Conservation (phyloP, 306 rosid species). For the Vachellia pachyceras region DNA sequence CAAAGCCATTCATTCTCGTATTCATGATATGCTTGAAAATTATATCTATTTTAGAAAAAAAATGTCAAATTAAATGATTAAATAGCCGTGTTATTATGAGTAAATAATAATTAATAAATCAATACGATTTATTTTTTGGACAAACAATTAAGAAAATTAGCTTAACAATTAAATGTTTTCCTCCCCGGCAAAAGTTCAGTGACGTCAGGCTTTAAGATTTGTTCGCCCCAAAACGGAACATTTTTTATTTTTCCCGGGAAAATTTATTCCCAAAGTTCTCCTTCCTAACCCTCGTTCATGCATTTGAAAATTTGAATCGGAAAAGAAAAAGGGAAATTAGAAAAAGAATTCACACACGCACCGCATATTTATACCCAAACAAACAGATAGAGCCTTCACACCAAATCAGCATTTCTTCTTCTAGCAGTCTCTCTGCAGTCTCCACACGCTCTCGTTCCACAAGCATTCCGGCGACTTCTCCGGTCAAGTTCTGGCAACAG, state of each 20-base stretch:
- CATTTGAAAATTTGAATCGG: neutral
- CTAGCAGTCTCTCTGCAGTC: neutral
- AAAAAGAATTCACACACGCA: neutral
- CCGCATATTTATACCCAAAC: constrained; percentile 57
- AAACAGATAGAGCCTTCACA: constrained; percentile 39
- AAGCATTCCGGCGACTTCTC: constrained; percentile 42
- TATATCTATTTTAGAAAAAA: neutral
- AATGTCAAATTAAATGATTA: neutral
- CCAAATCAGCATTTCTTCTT: constrained; percentile 31
- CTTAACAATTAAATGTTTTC: neutral
- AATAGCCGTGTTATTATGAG: neutral
- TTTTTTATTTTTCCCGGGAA: neutral
- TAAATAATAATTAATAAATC: neutral
- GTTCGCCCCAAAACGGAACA: neutral
- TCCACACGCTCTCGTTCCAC: constrained; percentile 10
- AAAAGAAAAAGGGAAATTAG: neutral
- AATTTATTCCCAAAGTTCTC: neutral
- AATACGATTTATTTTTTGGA: no score
- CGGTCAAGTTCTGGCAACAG: constrained; percentile 40
- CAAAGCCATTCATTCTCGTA: neutral
- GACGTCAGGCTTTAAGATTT: neutral
- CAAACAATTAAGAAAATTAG: neutral
- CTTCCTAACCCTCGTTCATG: neutral
- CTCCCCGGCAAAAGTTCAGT: neutral
- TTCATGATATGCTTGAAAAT: neutral